Percentiles rank a stretch among this genome's conserved stretches.
Evolutionary conservation across 345 rosid species (phyloP).

Genomic region (Eucalyptus marginata): DNA sequence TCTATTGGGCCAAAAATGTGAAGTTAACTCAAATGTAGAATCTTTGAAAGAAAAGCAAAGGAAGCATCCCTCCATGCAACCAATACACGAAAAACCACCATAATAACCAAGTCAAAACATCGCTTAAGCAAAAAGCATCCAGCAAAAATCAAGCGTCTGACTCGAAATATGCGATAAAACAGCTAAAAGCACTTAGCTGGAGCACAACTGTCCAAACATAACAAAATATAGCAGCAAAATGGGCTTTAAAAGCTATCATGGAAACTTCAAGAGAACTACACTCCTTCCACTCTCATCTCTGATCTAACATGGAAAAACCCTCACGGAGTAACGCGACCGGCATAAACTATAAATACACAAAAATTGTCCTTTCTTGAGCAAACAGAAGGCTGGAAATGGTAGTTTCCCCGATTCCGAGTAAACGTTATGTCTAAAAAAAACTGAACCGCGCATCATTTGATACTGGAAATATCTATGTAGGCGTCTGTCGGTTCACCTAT

Average conservation of each 20-base stretch:
- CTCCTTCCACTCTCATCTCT: not conserved
- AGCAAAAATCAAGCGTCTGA: not conserved
- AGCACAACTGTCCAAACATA: not conserved
- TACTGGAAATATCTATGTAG: not conserved
- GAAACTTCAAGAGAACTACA: not conserved
- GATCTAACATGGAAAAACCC: not conserved
- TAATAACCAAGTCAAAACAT: not conserved
- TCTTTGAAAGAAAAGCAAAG: not conserved
- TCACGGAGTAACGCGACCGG: not conserved
- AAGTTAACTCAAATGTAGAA: slow-evolving; percentile 4
- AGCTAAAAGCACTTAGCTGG: not conserved
- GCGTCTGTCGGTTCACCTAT: not conserved
- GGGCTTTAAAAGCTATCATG: not conserved
- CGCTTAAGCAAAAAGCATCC: not conserved
- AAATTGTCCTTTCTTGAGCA: not conserved
- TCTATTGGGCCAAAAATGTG: not conserved
- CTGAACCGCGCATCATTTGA: not conserved
- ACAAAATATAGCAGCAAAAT: not conserved
- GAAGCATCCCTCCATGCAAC: not conserved
- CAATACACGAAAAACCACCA: not conserved
- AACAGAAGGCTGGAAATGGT: not conserved
- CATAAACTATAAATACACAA: not conserved
- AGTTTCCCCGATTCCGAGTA: not conserved
- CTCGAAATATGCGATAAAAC: not conserved
- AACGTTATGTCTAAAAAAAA: not conserved